phyloP scores from a whole-genome alignment of 1,284 basidiomycete genomes.

The Tylopilus sp. region DNA sequence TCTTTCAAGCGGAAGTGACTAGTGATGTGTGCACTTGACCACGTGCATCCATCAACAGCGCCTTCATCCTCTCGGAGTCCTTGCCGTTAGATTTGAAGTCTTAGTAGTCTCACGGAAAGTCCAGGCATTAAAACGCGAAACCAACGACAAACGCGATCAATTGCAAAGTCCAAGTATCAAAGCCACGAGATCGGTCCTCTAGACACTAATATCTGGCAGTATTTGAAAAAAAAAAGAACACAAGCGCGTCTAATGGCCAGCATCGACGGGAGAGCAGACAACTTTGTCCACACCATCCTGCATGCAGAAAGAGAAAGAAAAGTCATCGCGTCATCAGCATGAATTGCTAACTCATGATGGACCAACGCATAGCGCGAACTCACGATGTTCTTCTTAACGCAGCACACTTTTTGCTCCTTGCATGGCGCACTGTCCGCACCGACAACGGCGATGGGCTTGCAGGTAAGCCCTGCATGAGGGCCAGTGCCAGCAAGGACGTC shows the following conservation, averaged over 20 bases:
- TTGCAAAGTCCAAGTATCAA: background rate
- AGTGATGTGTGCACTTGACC: no score
- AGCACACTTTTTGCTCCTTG: background rate
- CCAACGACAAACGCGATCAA: no score
- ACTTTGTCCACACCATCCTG: background rate
- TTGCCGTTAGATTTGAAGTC: no score
- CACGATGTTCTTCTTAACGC: background rate
- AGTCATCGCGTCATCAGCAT: background rate
- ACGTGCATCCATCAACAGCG: no score
- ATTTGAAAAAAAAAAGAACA: no score
- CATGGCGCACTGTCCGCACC: no score
- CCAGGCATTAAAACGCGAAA: no score
- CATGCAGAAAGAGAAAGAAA: background rate
- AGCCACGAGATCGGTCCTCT: background rate
- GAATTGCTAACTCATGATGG: background rate
- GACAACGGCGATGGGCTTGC: background rate
- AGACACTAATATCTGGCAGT: background rate
- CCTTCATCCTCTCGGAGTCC: no score
- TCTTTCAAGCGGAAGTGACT: no score
- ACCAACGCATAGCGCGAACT: no score
- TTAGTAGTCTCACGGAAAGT: no score
- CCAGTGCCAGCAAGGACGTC: background rate
- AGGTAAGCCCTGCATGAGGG: background rate
- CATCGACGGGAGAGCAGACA: background rate
- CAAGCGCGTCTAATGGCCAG: background rate